Evolutionary conservation across 1,284 basidiomycete species (phyloP).

Genomic region (Rhodotorula sp.): DNA sequence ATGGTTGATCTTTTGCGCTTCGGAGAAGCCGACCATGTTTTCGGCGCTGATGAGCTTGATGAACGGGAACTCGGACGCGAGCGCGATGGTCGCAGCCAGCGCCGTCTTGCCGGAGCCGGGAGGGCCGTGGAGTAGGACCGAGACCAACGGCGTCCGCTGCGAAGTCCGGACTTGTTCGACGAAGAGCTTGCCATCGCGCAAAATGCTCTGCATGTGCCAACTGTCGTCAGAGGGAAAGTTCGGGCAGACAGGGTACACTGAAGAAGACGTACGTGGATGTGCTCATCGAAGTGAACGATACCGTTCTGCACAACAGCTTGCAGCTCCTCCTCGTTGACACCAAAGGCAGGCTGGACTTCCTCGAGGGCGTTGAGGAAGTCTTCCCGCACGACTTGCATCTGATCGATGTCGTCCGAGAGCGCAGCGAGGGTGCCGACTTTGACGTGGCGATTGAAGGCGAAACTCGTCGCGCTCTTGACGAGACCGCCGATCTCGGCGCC

Average conservation of each 20-base stretch:
- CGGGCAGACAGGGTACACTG: slow-evolving; percentile 60
- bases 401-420: slow-evolving; percentile 91
- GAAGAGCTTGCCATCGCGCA: slow-evolving; percentile 86
- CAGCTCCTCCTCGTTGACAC: slow-evolving; percentile 96
- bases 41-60: slow-evolving; percentile 97
- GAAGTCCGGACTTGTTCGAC: slow-evolving; percentile 93
- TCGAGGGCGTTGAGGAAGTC: slow-evolving; percentile 92
- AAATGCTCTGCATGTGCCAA: slow-evolving; percentile 61
- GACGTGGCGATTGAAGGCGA: slow-evolving; percentile 95
- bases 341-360: slow-evolving; percentile 95
- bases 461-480: slow-evolving; percentile 96
- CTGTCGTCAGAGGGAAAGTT: slow-evolving; percentile 60
- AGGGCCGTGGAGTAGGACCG: slow-evolving; percentile 80
- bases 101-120: slow-evolving; percentile 94
- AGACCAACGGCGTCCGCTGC: slow-evolving; percentile 86
- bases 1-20: slow-evolving; percentile 83
- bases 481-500: slow-evolving; percentile 95
- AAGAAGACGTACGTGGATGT: slow-evolving; percentile 65
- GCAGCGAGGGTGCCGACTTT: slow-evolving; percentile 97
- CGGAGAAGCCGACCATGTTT: slow-evolving; percentile 92
- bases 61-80: slow-evolving; percentile 90
- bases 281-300: slow-evolving; percentile 81
- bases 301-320: slow-evolving; percentile 93
- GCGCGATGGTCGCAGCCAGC: slow-evolving; percentile 89
- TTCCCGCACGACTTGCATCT: slow-evolving; percentile 78